Percentiles rank a stretch among this genome's conserved stretches.
Evolutionary conservation across 2,329 filamentous ascomycete genomes (phyloP).

Genomic region (Zymoseptoria pseudotritici): DNA sequence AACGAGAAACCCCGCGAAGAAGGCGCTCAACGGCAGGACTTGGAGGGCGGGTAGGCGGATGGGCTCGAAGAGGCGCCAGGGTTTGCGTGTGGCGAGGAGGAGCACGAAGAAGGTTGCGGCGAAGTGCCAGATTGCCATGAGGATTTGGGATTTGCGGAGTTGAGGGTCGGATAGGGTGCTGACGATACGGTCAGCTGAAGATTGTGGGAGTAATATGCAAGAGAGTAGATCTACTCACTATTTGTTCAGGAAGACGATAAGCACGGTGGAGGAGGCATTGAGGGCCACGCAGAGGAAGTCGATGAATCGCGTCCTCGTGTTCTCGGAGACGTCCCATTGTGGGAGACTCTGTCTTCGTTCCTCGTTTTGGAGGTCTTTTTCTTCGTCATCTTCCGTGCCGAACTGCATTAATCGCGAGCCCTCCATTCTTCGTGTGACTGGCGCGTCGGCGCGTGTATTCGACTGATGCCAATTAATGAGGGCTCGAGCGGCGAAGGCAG

Average conservation of each 20-base stretch:
- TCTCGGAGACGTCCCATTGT: not conserved
- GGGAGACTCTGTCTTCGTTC: not conserved
- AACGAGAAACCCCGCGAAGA: constrained; percentile 5
- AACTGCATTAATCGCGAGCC: not conserved
- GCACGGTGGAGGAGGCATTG: constrained; percentile 3
- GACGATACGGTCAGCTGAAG: not conserved
- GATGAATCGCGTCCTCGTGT: not conserved
- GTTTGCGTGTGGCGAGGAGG: not conserved
- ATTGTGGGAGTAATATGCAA: not conserved
- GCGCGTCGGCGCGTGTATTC: not conserved
- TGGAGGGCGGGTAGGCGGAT: constrained; percentile 3
- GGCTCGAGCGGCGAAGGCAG: not conserved
- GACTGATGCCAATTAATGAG: not conserved
- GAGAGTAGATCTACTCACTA: not conserved
- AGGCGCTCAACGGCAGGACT: constrained; percentile 6
- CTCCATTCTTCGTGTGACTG: not conserved
- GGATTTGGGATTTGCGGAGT: constrained; percentile 6
- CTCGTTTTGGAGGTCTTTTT: not conserved
- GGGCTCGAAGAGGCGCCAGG: constrained; percentile 3
- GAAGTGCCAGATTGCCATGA: constrained; percentile 7
- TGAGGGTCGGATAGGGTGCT: constrained; percentile 5
- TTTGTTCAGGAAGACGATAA: constrained; percentile 7
- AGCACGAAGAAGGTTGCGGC: constrained; percentile 5
- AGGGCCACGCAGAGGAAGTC: constrained; percentile 5
- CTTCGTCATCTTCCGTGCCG: not conserved